Percentiles rank a stretch among this genome's conserved stretches.
These are phyloP conservation scores for Nakazawaea populi DNA, from an alignment of 805 yeast species.

Conservation along the genomic window DNA sequence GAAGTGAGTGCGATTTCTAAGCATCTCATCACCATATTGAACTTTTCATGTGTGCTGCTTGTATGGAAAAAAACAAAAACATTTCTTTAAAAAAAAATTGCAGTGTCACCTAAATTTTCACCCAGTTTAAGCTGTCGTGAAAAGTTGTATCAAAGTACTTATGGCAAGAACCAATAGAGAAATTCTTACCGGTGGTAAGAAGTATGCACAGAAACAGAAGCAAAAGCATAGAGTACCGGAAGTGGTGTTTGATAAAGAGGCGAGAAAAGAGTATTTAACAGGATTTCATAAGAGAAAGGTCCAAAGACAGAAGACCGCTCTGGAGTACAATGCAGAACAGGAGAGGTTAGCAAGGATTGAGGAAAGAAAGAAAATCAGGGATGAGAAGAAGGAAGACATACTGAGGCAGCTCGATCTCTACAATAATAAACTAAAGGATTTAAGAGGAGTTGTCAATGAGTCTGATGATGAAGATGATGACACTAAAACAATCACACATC, in stretches of 20 bases:
- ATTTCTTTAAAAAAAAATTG: background rate
- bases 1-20: too few relatives aligned
- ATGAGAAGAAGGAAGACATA: slow-evolving; percentile 62
- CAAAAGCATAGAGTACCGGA: slow-evolving; percentile 72
- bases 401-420: slow-evolving; percentile 58
- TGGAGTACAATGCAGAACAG: slow-evolving; percentile 68
- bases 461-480: slow-evolving; percentile 21
- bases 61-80: too few relatives aligned
- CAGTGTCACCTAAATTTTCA: too few relatives aligned
- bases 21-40: too few relatives aligned
- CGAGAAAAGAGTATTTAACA: slow-evolving; percentile 79
- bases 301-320: slow-evolving; percentile 83
- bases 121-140: too few relatives aligned
- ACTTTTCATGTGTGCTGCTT: too few relatives aligned
- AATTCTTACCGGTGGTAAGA: slow-evolving; percentile 81
- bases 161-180: slow-evolving; percentile 57
- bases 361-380: slow-evolving; percentile 66
- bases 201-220: slow-evolving; percentile 63
- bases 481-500: background rate
- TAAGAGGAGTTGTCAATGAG: slow-evolving; percentile 17
- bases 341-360: slow-evolving; percentile 67
- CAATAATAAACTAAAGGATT: slow-evolving; percentile 36
- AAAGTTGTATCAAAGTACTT: background rate
- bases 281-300: slow-evolving; percentile 95
- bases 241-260: slow-evolving; percentile 74